A percentile compares a stretch with the other conserved stretches of the same genome.
These are phyloP conservation scores for Colletotrichum musae DNA, from an alignment of 2,329 filamentous ascomycete genomes.

Conservation along the genomic window DNA sequence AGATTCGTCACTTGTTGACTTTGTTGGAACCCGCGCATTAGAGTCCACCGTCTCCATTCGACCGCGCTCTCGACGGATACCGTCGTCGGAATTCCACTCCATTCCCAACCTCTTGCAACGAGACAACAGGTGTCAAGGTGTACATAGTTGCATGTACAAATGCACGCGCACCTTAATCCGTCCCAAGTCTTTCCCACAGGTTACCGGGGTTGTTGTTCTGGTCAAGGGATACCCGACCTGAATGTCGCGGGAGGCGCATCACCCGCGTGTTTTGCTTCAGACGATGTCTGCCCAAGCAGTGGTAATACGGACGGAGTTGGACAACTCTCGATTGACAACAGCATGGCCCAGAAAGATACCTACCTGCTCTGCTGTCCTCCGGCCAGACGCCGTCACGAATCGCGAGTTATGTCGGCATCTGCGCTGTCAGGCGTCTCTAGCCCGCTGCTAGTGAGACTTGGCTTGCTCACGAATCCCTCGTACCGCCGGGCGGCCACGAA, in stretches of 20 bases:
- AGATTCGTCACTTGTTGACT: not conserved
- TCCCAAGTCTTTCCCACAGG: conserved; percentile 24
- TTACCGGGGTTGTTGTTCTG: conserved; percentile 5
- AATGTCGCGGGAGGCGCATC: conserved; percentile 30
- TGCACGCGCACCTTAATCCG: conserved; percentile 27
- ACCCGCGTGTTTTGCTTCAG: not conserved
- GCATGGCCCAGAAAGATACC: not conserved
- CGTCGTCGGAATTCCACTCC: not conserved
- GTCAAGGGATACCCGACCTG: conserved; percentile 19
- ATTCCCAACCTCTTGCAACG: conserved; percentile 21
- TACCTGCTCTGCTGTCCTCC: not conserved
- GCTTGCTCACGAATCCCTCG: conserved; percentile 11
- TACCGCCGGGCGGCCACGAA: not conserved
- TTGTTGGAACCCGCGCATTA: not conserved
- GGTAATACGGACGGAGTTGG: not conserved
- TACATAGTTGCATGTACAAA: too few species aligned
- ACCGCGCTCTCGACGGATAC: not conserved
- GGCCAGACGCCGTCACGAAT: conserved; percentile 4
- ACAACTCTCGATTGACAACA: not conserved
- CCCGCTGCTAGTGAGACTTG: conserved; percentile 19
- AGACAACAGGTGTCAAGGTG: not conserved
- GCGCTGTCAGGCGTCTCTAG: conserved; percentile 28
- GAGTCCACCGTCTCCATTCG: too few species aligned
- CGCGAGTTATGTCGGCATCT: conserved; percentile 21
- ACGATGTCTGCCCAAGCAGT: not conserved